phyloP scores from a whole-genome alignment of 208 protist species.

The Leptomonas seymouri region DNA sequence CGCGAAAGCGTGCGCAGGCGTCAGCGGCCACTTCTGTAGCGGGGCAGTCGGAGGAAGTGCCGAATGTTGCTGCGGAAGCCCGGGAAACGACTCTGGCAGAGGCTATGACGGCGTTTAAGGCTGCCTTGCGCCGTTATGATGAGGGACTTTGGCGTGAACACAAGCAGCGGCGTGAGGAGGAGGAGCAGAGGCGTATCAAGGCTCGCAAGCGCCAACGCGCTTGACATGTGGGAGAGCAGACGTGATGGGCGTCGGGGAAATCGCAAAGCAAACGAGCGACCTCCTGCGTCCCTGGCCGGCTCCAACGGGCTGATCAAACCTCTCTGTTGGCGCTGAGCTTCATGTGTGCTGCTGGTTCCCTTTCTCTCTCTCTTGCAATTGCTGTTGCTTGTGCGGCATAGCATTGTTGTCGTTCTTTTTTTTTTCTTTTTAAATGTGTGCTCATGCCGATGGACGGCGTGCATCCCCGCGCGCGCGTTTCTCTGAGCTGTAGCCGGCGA shows the following conservation, averaged over 20 bases:
- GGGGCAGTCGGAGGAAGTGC: conserved; percentile 1
- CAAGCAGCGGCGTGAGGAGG: conserved; percentile 34
- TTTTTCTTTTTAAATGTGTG: background rate
- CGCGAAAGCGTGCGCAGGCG: conserved; percentile 3
- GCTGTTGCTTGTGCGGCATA: background rate
- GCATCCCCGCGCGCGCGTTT: background rate
- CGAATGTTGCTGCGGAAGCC: conserved; percentile 10
- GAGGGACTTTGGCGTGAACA: conserved; percentile 59
- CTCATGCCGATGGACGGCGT: background rate
- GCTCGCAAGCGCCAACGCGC: conserved; percentile 10
- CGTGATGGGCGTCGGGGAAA: background rate
- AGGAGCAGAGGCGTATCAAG: conserved; percentile 29
- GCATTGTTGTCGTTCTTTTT: background rate
- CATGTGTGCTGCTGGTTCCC: background rate
- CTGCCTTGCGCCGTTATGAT: conserved; percentile 61
- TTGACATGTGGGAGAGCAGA: background rate
- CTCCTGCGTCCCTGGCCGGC: too few species aligned
- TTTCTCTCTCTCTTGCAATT: background rate
- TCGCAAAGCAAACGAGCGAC: background rate
- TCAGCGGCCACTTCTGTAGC: background rate
- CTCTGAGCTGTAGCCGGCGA: background rate
- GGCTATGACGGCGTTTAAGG: conserved; percentile 48
- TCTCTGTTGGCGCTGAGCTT: background rate
- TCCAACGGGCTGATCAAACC: background rate
- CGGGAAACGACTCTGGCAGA: conserved; percentile 37